A percentile compares a stretch with the other conserved stretches of the same genome.
Conservation (phyloP, 345 rosid genomes). For the Dovyalis caffra region DNA sequence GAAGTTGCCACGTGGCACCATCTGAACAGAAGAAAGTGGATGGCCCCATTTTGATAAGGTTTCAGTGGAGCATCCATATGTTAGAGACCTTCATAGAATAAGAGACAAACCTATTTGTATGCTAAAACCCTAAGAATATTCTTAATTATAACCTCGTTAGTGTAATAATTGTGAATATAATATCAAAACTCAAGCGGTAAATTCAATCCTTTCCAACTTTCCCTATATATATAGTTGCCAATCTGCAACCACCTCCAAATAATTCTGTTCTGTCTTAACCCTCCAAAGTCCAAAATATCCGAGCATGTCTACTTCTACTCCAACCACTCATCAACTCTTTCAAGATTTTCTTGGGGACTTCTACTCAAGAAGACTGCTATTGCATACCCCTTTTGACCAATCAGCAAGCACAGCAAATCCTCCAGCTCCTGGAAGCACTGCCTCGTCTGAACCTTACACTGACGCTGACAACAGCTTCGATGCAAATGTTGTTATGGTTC, state of each 20-base stretch:
- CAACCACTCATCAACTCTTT: constrained; percentile 27
- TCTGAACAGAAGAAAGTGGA: constrained; percentile 27
- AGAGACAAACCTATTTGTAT: not conserved
- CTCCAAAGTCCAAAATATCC: not conserved
- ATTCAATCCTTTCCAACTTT: constrained; percentile 2
- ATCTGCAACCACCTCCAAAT: constrained; percentile 21
- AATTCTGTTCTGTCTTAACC: constrained; percentile 2
- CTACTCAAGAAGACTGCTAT: constrained; percentile 51
- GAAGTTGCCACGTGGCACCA: constrained; percentile 12
- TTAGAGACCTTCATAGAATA: constrained; percentile 7
- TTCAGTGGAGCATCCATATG: constrained; percentile 53
- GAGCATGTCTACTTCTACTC: constrained; percentile 28
- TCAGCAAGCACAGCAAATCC: constrained; percentile 38
- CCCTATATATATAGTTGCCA: constrained; percentile 31
- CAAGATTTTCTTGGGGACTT: constrained; percentile 33
- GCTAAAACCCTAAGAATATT: constrained; percentile 28
- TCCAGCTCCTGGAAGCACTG: constrained; percentile 22
- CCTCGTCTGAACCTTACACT: constrained; percentile 17
- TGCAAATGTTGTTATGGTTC: constrained; percentile 42
- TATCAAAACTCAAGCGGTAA: constrained; percentile 12
- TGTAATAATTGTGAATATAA: constrained; percentile 10
- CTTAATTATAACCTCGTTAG: constrained; percentile 7
- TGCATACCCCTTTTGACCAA: constrained; percentile 22
- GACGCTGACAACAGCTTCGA: constrained; percentile 27
- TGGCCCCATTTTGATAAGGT: constrained; percentile 28